phyloP scores from a whole-genome alignment of 1,284 basidiomycete genomes.

The Cutaneotrichosporon mucoides region DNA sequence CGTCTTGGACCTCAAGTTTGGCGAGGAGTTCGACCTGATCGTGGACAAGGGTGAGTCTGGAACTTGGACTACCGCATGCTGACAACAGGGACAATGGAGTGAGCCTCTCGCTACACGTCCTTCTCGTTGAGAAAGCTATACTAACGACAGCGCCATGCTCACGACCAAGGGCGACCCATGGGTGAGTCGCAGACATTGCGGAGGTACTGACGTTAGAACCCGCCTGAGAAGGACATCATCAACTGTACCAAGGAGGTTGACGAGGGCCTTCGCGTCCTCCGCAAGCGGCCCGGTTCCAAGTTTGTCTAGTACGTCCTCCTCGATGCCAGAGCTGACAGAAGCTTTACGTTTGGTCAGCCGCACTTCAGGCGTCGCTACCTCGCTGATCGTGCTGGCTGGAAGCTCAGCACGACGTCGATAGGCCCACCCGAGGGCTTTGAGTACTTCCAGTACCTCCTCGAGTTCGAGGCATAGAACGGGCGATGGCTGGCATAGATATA shows the following conservation, averaged over 20 bases:
- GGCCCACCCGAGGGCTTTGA: conserved; percentile 67
- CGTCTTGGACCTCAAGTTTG: conserved; percentile 67
- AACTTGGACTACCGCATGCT: background rate
- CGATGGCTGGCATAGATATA: background rate
- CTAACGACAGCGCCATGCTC: conserved; percentile 65
- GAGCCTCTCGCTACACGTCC: background rate
- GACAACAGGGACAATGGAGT: conserved; percentile 72
- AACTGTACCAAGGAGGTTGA: conserved; percentile 76
- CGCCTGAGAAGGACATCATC: conserved; percentile 67
- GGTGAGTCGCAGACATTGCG: conserved; percentile 54
- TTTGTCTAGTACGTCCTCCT: conserved; percentile 61
- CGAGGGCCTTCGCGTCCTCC: conserved; percentile 70
- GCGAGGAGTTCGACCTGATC: conserved; percentile 71
- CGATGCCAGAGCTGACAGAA: conserved; percentile 10
- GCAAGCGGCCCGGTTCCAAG: conserved; percentile 55
- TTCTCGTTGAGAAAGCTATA: background rate
- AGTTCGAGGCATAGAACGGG: conserved; percentile 10
- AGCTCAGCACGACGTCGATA: conserved; percentile 35
- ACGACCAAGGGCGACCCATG: conserved; percentile 81
- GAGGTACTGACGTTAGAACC: conserved; percentile 58
- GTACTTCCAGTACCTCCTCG: conserved; percentile 70
- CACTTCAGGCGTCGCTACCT: conserved; percentile 75
- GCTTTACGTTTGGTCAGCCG: conserved; percentile 82
- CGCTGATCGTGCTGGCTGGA: conserved; percentile 43
- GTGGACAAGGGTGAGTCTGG: conserved; percentile 72